Conservation (phyloP, 768 basidiomycete species). For the Rhodotorula diobovata region DNA sequence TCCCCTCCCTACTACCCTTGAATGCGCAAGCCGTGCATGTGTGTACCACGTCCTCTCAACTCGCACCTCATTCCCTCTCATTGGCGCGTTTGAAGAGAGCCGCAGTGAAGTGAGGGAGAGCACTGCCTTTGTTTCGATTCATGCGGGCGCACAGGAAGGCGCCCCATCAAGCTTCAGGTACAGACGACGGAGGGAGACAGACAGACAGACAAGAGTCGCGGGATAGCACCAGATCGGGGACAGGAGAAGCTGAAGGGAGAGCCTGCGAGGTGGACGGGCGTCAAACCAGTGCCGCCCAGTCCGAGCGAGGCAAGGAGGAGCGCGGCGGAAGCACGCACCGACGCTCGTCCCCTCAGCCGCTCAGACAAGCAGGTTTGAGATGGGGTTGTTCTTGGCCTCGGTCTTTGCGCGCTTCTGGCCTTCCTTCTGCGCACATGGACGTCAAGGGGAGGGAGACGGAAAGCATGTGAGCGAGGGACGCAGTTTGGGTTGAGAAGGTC, state of each 20-base stretch:
- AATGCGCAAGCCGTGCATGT: no score
- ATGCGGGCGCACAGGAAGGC: no score
- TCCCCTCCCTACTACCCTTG: no score
- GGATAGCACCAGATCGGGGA: no score
- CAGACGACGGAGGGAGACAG: not conserved
- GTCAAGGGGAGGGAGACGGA: not conserved
- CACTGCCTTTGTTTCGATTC: not conserved
- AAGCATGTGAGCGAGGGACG: not conserved
- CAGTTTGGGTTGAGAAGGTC: not conserved
- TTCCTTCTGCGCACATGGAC: constrained; percentile 1
- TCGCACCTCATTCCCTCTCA: no score
- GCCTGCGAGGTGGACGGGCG: no score
- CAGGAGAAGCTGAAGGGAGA: no score
- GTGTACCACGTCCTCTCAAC: no score
- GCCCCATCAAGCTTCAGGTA: not conserved
- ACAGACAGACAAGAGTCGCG: no score
- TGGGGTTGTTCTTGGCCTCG: constrained; percentile 25
- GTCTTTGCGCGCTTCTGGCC: constrained; percentile 25
- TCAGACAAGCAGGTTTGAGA: constrained; percentile 20
- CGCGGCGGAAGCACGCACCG: not conserved
- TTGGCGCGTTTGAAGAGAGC: not conserved
- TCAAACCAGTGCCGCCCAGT: no score
- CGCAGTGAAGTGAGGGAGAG: no score
- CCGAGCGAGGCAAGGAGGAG: no score
- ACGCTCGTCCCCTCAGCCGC: not conserved